Evolutionary conservation across 768 basidiomycete species (phyloP), one percentile per base, ranked within the genome.

Genomic region (Omphalotus guepiniiformis): DNA sequence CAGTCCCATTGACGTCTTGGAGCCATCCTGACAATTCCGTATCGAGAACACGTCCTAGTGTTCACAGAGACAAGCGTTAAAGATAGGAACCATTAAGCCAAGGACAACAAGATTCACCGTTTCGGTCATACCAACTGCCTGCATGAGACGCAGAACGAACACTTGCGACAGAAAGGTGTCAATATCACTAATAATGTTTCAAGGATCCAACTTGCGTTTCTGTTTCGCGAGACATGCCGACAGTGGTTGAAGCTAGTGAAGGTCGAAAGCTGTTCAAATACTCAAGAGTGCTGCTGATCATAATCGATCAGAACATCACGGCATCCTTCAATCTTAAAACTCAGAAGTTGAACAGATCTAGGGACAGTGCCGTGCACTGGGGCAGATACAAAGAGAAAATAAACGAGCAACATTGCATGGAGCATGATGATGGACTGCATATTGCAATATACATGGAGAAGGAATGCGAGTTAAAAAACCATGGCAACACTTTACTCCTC

Each of bases 81-180:
- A 9, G 11, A 23, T 16, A 42, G 21, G 13, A 58, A 50, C 37
- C 28, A 42, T 39, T 50, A 48, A 30, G 47, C 42, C 49, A 48
- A 47, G 34, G 18, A 50, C 54, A 55, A 53, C 16, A 51, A 55
- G 49, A 39, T 27, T 12, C 58, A 88, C 92, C 73, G 55, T 89
- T 70, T 38, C 64, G 73, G 16, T 80, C 81, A 66, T 98, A 98
- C 95, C 95, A 98, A 49, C 81, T 83, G 29, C 85, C 87, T 2
- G 93, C 93, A 69, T 97, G 94, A 1, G 86, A 82, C 1, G 93
- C 88, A 39, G 64, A 60, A 64, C 88, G 64, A 6, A 63, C 16
- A 21, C 48, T 25, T 39, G 35, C 15, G 27, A 9, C 3, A 5
- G 19, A 11, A 8, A 4, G 26, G 15, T 27, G n/a, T 12, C 15